A percentile compares a stretch with the other conserved stretches of the same genome.
Evolutionary conservation across 768 basidiomycete species (phyloP).

Genomic region (Tylopilus rubrobrunneus): DNA sequence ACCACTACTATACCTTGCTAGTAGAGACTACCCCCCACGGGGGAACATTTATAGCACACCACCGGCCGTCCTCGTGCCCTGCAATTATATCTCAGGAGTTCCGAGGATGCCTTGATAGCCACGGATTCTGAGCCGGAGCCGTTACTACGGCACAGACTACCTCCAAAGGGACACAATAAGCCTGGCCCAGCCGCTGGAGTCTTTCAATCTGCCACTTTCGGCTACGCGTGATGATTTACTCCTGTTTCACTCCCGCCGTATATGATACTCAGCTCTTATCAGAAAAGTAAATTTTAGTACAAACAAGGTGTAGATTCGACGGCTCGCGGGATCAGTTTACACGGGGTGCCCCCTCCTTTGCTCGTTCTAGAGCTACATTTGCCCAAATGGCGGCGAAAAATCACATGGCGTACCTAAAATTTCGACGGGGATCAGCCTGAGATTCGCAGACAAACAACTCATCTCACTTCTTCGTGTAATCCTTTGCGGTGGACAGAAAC

Average conservation of each 20-base stretch:
- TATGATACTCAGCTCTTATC: constrained; percentile 6
- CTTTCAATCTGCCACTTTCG: constrained; percentile 22
- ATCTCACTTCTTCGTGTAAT: constrained; percentile 63
- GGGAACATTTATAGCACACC: not conserved
- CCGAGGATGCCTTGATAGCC: not conserved
- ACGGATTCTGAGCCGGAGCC: not conserved
- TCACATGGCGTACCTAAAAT: constrained; percentile 23
- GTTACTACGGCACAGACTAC: not conserved
- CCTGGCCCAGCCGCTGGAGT: not conserved
- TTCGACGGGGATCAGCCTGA: not conserved
- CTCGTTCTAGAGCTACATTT: constrained; percentile 12
- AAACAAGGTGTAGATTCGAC: constrained; percentile 4
- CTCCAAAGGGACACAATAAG: constrained; percentile 7
- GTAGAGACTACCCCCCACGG: not conserved
- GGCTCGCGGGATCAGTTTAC: constrained; percentile 6
- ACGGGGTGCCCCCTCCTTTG: not conserved
- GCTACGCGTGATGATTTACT: constrained; percentile 1
- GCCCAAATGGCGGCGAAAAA: not conserved
- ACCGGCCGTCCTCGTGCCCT: not conserved
- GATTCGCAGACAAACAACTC: not conserved
- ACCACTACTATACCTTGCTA: not conserved
- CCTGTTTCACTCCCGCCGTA: constrained; percentile 8
- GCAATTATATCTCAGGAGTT: not conserved
- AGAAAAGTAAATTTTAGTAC: constrained; percentile 7
- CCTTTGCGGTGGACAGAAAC: constrained; percentile 70